Base-by-base conservation (phyloP, 371 early-diverging fungal genomes). In the Apophysomyces variabilis region DNA sequence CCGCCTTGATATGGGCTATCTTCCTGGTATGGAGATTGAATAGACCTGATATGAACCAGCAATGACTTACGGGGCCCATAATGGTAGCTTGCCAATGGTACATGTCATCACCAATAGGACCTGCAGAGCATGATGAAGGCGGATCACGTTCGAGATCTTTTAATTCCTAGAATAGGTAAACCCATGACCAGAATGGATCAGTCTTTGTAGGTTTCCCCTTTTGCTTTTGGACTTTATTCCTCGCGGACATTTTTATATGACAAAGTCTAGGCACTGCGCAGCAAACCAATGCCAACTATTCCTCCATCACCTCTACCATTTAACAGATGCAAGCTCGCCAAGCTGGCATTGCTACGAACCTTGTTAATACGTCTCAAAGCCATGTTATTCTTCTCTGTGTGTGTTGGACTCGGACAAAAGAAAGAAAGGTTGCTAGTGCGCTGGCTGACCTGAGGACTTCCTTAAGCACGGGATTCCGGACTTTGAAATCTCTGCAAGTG, bases 51-150 rank as follows among this genome's bases (percentile, higher is more conserved):
- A 16, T 21, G 21, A 4, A 26, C 7, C 11, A 6, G 8, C 54
- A 9, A 35, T 38, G 37, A 89, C 91, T 84, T 88, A 93, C 93
- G 57, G 97, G 96, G 60, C 96, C 97, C 93, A 97, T 94, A 71
- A 97, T 96, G 61, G 96, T 96, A 36, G 97, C 97, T 77, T 95
- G 95, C 95, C 96, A 96, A 84, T 95, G 95, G 82, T 91, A 88
- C 66, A 89, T 74, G 72, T 96, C 96, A 54, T 95, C 96, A 47
- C 93, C 93, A 66, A 89, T 85, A 64, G 97, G 97, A 7, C 97
- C 97, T 38, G 96, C 97, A 71, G 92, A 92, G 90, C 96, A 96
- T 46, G 94, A 92, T 38, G 94, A 92, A 62, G 96, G 96, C 44
- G 96, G 98, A 86, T 97, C 98, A 75, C 94, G 90, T 67, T 91